phyloP scores from a whole-genome alignment of 169 alveolate species.

The Perkinsus olseni region DNA sequence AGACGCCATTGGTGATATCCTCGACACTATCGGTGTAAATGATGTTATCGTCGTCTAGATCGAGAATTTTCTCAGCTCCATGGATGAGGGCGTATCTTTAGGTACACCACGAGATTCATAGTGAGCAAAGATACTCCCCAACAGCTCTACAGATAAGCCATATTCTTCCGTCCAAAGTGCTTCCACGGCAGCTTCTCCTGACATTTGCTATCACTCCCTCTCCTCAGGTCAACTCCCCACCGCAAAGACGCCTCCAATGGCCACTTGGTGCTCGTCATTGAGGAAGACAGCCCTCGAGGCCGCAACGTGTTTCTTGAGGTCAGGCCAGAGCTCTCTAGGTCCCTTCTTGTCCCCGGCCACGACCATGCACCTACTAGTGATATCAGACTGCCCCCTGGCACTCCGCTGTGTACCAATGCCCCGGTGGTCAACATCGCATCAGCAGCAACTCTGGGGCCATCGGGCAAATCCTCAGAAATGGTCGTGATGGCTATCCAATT shows the following conservation, averaged over 20 bases:
- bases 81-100: not conserved
- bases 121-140: not conserved
- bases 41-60: not conserved
- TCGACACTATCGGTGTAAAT: not conserved
- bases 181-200: not conserved
- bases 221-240: not conserved
- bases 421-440: not conserved
- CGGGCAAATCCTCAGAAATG: not conserved
- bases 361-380: not conserved
- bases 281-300: not conserved
- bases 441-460: not conserved
- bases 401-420: not conserved
- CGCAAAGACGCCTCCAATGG: not conserved
- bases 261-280: not conserved
- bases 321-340: not conserved
- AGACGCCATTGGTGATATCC: not conserved
- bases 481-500: not conserved
- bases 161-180: not conserved
- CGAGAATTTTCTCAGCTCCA: not conserved
- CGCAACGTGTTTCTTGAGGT: not conserved
- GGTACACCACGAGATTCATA: not conserved
- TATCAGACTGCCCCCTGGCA: not conserved
- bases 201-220: not conserved
- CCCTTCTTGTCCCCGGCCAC: not conserved
- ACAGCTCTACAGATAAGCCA: not conserved